A percentile compares a stretch with the other conserved stretches of the same genome.
phyloP scores from a whole-genome alignment of 768 basidiomycete genomes.

The Amanita jacksonii region DNA sequence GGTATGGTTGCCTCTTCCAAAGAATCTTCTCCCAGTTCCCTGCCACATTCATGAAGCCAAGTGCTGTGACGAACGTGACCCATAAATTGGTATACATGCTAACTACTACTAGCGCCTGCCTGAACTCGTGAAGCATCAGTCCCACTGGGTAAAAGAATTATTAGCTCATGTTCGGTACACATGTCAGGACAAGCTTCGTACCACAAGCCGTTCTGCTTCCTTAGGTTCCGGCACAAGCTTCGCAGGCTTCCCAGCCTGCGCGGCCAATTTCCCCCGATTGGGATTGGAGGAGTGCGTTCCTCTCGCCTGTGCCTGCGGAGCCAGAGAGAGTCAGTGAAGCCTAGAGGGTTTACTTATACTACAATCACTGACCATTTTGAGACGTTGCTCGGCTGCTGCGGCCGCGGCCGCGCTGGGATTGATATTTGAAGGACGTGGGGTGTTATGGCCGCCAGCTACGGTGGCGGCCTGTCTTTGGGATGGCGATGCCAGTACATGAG shows the following conservation, averaged over 20 bases:
- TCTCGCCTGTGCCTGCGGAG: conserved; percentile 30
- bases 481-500: conserved; percentile 33
- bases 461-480: conserved; percentile 22
- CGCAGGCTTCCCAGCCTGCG: conserved; percentile 31
- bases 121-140: too few species aligned
- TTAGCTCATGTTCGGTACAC: conserved; percentile 1
- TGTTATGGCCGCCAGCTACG: too few species aligned
- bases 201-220: conserved; percentile 31
- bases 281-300: conserved; percentile 36
- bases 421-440: too few species aligned
- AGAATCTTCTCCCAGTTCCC: conserved; percentile 58
- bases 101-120: not conserved
- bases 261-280: conserved; percentile 36
- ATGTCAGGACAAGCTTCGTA: conserved; percentile 18
- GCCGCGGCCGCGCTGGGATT: conserved; percentile 48
- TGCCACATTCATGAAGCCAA: not conserved
- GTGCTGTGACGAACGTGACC: not conserved
- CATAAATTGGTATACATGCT: not conserved
- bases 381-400: conserved; percentile 52
- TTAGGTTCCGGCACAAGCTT: conserved; percentile 24
- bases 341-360: not conserved
- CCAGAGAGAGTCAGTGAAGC: conserved; percentile 8
- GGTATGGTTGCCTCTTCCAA: conserved; percentile 68
- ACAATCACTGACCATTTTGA: conserved; percentile 39
- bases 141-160: conserved; percentile 23